A percentile compares a stretch with the other conserved stretches of the same genome.
Evolutionary conservation across 2,329 filamentous ascomycete species (phyloP).

Genomic region (Scolecobasidium constrictum): DNA sequence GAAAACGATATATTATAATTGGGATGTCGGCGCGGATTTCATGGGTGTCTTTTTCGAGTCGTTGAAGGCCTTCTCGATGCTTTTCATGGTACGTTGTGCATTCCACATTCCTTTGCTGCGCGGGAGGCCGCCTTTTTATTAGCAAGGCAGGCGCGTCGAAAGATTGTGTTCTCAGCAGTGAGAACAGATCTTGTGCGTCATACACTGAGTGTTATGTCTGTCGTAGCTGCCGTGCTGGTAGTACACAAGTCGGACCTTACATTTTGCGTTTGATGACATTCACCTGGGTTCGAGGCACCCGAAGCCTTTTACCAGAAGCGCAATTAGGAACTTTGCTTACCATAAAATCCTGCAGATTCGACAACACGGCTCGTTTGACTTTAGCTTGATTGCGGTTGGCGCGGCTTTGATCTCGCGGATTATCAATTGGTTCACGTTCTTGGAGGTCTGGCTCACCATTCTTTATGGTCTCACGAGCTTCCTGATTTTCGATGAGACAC

Average conservation of each 20-base stretch:
- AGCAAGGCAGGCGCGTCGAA: too few relatives aligned
- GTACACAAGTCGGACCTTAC: background rate
- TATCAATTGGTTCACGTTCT: background rate
- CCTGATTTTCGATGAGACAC: slow-evolving; percentile 20
- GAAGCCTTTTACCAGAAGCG: too few relatives aligned
- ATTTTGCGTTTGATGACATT: background rate
- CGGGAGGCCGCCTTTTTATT: too few relatives aligned
- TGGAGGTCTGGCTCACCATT: slow-evolving; percentile 8
- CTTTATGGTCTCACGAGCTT: slow-evolving; percentile 17
- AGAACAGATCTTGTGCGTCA: too few relatives aligned
- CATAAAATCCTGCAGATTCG: too few relatives aligned
- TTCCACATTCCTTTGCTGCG: too few relatives aligned
- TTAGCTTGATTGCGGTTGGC: background rate
- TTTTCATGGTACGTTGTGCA: slow-evolving; percentile 2
- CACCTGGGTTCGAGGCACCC: background rate
- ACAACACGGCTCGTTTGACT: slow-evolving; percentile 5
- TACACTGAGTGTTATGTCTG: too few relatives aligned
- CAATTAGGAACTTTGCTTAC: too few relatives aligned
- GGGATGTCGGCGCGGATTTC: slow-evolving; percentile 6
- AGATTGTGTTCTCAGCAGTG: too few relatives aligned
- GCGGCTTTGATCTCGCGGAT: slow-evolving; percentile 6
- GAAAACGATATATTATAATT: slow-evolving; percentile 2
- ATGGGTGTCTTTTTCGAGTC: slow-evolving; percentile 1
- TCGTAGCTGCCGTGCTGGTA: too few relatives aligned
- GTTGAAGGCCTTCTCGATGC: slow-evolving; percentile 3